Conservation (phyloP, 345 rosid genomes). For the Kernera saxatilis region DNA sequence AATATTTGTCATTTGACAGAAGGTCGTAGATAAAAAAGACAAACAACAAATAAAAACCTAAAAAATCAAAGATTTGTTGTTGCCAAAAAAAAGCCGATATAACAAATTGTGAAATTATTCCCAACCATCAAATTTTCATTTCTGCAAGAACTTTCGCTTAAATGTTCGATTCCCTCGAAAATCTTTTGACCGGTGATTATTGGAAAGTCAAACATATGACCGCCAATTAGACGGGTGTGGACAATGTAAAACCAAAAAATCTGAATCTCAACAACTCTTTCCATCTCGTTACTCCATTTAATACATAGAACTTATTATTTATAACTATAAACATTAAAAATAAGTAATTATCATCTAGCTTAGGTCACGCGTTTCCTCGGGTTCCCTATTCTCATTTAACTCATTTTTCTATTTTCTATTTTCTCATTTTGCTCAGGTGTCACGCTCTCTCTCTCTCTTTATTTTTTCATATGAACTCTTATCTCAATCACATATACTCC, state of each 20-base stretch:
- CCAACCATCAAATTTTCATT: not conserved
- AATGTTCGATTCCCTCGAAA: not conserved
- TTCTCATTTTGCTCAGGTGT: slow-evolving; percentile 3
- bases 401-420: slow-evolving; percentile 23
- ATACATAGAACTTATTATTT: not conserved
- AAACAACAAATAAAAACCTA: too few relatives aligned
- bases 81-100: too few relatives aligned
- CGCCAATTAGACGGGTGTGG: not conserved
- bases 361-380: slow-evolving; percentile 65
- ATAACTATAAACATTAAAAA: not conserved
- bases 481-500: not conserved
- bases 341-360: slow-evolving; percentile 19
- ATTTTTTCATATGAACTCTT: slow-evolving; percentile 1
- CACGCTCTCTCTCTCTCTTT: slow-evolving; percentile 7
- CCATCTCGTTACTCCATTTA: slow-evolving; percentile 20
- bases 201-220: slow-evolving; percentile 15
- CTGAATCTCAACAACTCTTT: slow-evolving; percentile 16
- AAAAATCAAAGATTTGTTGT: too few relatives aligned
- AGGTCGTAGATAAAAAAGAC: too few relatives aligned
- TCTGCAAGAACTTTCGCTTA: not conserved
- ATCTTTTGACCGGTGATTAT: not conserved
- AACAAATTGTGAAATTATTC: too few relatives aligned
- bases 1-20: too few relatives aligned
- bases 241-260: not conserved
- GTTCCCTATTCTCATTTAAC: slow-evolving; percentile 38